Conservation (phyloP, 176 grass and related monocot genomes). For the Microstegium vimineum region DNA sequence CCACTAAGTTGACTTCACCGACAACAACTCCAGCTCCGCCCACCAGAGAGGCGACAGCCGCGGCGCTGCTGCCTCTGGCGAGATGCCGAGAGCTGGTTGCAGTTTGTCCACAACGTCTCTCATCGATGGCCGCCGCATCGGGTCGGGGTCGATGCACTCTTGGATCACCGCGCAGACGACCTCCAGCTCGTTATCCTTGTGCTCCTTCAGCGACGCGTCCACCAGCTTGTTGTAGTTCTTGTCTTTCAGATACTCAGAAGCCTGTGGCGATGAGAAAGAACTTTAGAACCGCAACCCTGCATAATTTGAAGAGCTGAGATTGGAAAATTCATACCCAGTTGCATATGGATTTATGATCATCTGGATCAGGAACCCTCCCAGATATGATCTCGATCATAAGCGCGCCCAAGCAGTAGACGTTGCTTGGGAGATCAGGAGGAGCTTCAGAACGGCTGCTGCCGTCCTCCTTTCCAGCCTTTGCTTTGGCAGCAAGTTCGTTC, state of each 20-base stretch:
- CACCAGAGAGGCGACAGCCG: conserved; percentile 91
- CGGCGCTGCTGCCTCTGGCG: conserved; percentile 71
- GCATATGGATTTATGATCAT: conserved; percentile 44
- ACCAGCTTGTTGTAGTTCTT: conserved; percentile 49
- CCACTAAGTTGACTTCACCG: conserved; percentile 65
- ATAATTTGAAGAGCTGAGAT: background rate
- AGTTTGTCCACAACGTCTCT: conserved; percentile 48
- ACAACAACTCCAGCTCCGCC: conserved; percentile 93
- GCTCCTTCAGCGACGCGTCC: conserved; percentile 49
- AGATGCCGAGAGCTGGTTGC: conserved; percentile 40
- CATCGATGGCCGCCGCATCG: conserved; percentile 48
- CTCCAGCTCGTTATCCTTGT: conserved; percentile 47
- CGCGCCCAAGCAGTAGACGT: conserved; percentile 60
- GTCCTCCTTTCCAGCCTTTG: conserved; percentile 50
- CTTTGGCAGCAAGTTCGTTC: conserved; percentile 50
- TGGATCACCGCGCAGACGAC: conserved; percentile 66
- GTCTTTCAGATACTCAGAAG: conserved; percentile 52
- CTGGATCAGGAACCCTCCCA: conserved; percentile 47
- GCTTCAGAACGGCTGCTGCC: conserved; percentile 36
- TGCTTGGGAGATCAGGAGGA: conserved; percentile 43
- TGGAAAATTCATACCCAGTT: conserved; percentile 48
- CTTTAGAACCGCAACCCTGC: background rate
- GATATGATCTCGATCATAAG: conserved; percentile 82
- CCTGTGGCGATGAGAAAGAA: conserved; percentile 30
- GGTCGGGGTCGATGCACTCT: conserved; percentile 56